Evolutionary conservation across 2,329 filamentous ascomycete genomes (phyloP).

Genomic region (Sporothrix dimorphospora): DNA sequence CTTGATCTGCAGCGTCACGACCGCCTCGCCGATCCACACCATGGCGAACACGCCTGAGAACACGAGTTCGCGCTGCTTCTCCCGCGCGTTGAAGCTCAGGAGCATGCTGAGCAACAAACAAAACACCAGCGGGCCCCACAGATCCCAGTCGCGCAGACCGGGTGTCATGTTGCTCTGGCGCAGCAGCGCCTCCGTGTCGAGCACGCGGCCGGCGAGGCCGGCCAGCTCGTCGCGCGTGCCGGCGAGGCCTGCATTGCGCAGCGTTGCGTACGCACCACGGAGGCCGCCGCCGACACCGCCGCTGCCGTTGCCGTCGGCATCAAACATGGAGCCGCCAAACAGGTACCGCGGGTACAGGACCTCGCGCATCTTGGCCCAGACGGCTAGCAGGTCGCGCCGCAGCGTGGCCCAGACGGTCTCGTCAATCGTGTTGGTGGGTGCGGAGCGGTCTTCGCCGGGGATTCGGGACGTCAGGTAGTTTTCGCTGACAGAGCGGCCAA

Average conservation of each 20-base stretch:
- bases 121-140: conserved; percentile 96
- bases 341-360: conserved; percentile 96
- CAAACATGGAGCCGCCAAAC: conserved; percentile 70
- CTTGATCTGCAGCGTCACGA: conserved; percentile 98
- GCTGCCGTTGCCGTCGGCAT: conserved; percentile 49
- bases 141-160: conserved; percentile 92
- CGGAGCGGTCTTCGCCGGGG: conserved; percentile 87
- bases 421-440: conserved; percentile 91
- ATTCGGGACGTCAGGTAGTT: conserved; percentile 87
- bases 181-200: conserved; percentile 65
- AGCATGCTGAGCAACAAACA: conserved; percentile 76
- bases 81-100: conserved; percentile 77
- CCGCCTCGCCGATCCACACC: conserved; percentile 94
- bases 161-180: conserved; percentile 77
- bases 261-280: conserved; percentile 64
- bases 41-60: conserved; percentile 97
- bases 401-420: conserved; percentile 98
- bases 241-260: conserved; percentile 60
- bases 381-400: conserved; percentile 83
- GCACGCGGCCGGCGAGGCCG: conserved; percentile 62
- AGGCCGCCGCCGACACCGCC: conserved; percentile 39
- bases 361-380: conserved; percentile 98
- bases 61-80: conserved; percentile 81
- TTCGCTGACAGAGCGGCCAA: conserved; percentile 66
- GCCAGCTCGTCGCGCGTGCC: conserved; percentile 66